phyloP scores from a whole-genome alignment of 495 filamentous ascomycete genomes.

The Aspergillus diversus region DNA sequence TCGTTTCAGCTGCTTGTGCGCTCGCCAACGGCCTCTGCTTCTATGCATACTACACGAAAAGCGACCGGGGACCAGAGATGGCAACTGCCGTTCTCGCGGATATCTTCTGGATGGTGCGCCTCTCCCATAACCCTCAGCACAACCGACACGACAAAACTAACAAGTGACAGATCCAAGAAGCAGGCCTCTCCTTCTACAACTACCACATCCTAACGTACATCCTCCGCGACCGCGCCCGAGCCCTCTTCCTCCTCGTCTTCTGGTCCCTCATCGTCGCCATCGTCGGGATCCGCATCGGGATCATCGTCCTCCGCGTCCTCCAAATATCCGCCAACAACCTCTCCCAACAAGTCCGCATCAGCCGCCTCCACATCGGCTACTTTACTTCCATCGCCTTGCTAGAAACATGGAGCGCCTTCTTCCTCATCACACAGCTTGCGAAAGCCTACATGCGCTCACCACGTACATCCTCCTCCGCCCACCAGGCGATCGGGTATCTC shows the following conservation, averaged over 20 bases:
- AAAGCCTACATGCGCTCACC: slow-evolving; percentile 17
- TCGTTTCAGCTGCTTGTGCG: slow-evolving; percentile 28
- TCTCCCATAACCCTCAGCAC: too few species aligned
- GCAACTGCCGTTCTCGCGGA: slow-evolving; percentile 33
- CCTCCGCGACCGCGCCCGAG: slow-evolving; percentile 21
- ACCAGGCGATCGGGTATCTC: slow-evolving; percentile 30
- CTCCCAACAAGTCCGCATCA: slow-evolving; percentile 14
- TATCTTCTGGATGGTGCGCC: slow-evolving; percentile 31
- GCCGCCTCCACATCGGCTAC: slow-evolving; percentile 36
- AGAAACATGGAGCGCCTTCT: slow-evolving; percentile 31
- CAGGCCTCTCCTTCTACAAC: slow-evolving; percentile 37
- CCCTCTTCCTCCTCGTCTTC: slow-evolving; percentile 30
- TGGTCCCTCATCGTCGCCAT: slow-evolving; percentile 31
- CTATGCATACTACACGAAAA: slow-evolving; percentile 34
- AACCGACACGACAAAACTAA: not conserved
- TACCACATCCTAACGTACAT: slow-evolving; percentile 36
- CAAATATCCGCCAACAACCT: slow-evolving; percentile 7
- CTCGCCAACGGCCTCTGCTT: slow-evolving; percentile 38
- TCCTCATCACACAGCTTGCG: slow-evolving; percentile 27
- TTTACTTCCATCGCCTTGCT: slow-evolving; percentile 33
- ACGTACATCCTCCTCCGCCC: slow-evolving; percentile 3
- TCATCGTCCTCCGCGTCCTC: slow-evolving; percentile 25
- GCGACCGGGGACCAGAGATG: slow-evolving; percentile 16
- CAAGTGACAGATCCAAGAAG: slow-evolving; percentile 34
- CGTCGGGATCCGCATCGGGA: slow-evolving; percentile 22